phyloP scores from a whole-genome alignment of 257 asterid genomes.

The Petunia axillaris region DNA sequence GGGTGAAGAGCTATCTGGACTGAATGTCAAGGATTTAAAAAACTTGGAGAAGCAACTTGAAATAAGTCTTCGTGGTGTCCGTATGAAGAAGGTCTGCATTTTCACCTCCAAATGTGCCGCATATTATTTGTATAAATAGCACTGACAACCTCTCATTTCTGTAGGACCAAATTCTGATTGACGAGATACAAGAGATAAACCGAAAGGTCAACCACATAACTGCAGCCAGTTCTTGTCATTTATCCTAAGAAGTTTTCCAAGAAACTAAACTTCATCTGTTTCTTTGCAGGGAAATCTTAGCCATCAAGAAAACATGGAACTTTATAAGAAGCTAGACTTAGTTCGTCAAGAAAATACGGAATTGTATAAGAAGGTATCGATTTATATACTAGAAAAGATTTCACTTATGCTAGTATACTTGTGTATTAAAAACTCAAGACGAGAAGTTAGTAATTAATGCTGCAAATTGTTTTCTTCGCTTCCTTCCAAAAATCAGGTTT shows the following conservation, averaged over 20 bases:
- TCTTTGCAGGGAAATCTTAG: conserved; percentile 62
- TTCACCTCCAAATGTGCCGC: not conserved
- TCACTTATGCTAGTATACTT: not conserved
- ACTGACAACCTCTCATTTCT: conserved; percentile 30
- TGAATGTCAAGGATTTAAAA: conserved; percentile 58
- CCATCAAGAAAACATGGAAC: conserved; percentile 66
- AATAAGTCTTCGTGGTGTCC: conserved; percentile 57
- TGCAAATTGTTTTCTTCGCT: conserved; percentile 12
- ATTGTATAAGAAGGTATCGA: conserved; percentile 56
- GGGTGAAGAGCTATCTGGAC: conserved; percentile 74
- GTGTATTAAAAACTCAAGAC: not conserved
- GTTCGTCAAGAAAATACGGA: conserved; percentile 57
- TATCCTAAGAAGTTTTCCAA: not conserved
- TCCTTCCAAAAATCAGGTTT: conserved; percentile 43
- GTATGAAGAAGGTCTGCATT: conserved; percentile 57
- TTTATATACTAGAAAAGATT: conserved; percentile 20
- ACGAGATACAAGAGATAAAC: conserved; percentile 61
- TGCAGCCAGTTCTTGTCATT: not conserved
- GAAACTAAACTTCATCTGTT: conserved; percentile 37
- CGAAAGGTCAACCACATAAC: conserved; percentile 48
- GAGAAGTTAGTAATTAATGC: conserved; percentile 2
- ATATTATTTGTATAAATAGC: not conserved
- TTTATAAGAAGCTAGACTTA: conserved; percentile 54
- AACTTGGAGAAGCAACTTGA: conserved; percentile 71
- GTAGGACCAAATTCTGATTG: conserved; percentile 62